Conservation (phyloP, 179 eudicot genomes). For the Patellifolia procumbens region DNA sequence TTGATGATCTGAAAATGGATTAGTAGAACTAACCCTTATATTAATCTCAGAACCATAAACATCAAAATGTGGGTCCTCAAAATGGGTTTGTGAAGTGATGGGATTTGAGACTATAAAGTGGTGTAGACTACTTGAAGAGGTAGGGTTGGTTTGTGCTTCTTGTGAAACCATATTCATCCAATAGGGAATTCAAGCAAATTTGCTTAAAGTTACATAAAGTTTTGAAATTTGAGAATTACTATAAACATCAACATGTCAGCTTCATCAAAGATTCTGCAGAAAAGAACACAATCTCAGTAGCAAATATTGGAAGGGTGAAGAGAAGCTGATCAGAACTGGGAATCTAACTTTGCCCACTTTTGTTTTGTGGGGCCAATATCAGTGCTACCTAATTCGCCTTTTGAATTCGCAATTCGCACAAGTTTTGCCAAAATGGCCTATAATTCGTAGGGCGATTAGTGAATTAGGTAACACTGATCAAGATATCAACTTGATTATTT, state of each 20-base stretch:
- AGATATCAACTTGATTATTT: not conserved
- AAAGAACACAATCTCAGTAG: slow-evolving; percentile 44
- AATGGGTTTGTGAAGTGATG: slow-evolving; percentile 46
- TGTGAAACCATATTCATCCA: slow-evolving; percentile 63
- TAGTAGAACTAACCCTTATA: slow-evolving; percentile 22
- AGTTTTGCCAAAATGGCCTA: too few relatives aligned
- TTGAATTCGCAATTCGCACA: too few relatives aligned
- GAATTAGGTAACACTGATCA: too few relatives aligned
- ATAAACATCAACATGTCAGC: slow-evolving; percentile 47
- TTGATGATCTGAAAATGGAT: slow-evolving; percentile 31
- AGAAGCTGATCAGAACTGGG: slow-evolving; percentile 24
- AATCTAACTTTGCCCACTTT: slow-evolving; percentile 43
- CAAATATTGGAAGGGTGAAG: slow-evolving; percentile 31
- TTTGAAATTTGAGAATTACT: slow-evolving; percentile 29
- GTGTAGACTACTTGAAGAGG: slow-evolving; percentile 57
- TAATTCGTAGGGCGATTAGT: too few relatives aligned
- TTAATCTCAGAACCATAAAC: slow-evolving; percentile 37
- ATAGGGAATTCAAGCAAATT: slow-evolving; percentile 13
- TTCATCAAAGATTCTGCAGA: slow-evolving; percentile 49
- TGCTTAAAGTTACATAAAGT: slow-evolving; percentile 20
- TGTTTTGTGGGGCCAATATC: slow-evolving; percentile 24
- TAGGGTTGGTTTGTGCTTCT: slow-evolving; percentile 49
- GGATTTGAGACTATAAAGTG: slow-evolving; percentile 57
- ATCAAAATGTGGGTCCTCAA: slow-evolving; percentile 53
- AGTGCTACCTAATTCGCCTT: too few relatives aligned